These are phyloP conservation scores for Rhizomucor pusillus DNA, from an alignment of 371 early-diverging fungal species.

Conservation along the genomic window DNA sequence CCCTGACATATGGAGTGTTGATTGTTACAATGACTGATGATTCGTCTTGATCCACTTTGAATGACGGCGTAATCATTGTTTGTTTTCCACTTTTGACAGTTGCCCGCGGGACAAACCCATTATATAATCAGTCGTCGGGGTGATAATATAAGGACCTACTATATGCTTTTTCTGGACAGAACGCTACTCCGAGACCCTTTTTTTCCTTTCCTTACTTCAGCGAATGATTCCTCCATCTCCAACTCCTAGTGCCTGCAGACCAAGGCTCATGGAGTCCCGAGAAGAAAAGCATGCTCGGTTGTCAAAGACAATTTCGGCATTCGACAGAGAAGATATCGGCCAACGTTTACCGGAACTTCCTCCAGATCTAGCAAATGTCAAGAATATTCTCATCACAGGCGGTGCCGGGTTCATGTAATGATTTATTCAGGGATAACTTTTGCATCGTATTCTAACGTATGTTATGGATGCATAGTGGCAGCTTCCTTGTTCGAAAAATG, in stretches of 20 bases:
- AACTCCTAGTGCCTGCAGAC: neutral
- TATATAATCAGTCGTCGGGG: neutral
- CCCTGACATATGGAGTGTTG: slow-evolving; percentile 83
- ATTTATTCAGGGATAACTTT: too few species aligned
- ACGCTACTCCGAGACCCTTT: slow-evolving; percentile 1
- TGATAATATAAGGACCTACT: neutral
- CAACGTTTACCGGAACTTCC: slow-evolving; percentile 27
- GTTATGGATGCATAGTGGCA: slow-evolving; percentile 32
- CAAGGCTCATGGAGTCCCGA: neutral
- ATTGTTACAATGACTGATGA: slow-evolving; percentile 70
- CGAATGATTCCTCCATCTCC: neutral
- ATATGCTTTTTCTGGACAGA: neutral
- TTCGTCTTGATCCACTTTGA: slow-evolving; percentile 78
- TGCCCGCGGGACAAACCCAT: neutral
- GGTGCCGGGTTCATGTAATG: slow-evolving; percentile 89
- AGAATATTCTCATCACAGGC: slow-evolving; percentile 78
- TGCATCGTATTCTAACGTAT: neutral
- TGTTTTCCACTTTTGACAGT: neutral
- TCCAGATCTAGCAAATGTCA: slow-evolving; percentile 31
- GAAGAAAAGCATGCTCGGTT: slow-evolving; percentile 24
- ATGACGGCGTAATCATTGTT: slow-evolving; percentile 90
- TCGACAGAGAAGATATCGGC: slow-evolving; percentile 50
- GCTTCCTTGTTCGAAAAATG: slow-evolving; percentile 62
- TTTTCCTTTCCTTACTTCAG: neutral
- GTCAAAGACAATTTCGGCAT: slow-evolving; percentile 27